phyloP scores from a whole-genome alignment of 306 rosid genomes.

The Elaeagnus macrophylla region DNA sequence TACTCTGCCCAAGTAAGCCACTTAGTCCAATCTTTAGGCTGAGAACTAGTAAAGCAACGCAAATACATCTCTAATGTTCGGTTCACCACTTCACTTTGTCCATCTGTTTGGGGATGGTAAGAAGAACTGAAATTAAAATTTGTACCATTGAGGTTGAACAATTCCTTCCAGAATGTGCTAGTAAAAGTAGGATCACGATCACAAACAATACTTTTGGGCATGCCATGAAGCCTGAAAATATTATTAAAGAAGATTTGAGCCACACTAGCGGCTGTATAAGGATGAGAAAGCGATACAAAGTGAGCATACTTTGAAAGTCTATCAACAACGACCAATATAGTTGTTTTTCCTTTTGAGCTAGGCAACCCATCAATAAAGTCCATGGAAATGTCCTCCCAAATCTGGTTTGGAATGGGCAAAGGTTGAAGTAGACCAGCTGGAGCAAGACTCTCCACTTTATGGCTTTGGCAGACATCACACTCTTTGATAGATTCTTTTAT shows the following conservation, averaged over 20 bases:
- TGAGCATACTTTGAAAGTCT: background rate
- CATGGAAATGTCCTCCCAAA: conserved; percentile 4
- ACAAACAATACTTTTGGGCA: background rate
- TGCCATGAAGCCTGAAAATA: background rate
- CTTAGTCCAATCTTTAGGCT: background rate
- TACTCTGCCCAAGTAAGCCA: background rate
- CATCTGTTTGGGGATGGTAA: background rate
- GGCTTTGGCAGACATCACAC: background rate
- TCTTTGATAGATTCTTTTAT: background rate
- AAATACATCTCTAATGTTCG: background rate
- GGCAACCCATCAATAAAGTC: conserved; percentile 2
- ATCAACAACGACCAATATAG: background rate
- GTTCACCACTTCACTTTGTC: conserved; percentile 1
- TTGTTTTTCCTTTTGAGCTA: background rate
- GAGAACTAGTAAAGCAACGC: background rate
- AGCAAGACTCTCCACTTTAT: background rate
- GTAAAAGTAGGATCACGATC: background rate
- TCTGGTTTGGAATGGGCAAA: background rate
- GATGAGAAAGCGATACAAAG: conserved; percentile 1
- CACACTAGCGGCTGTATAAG: background rate
- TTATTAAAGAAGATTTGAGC: background rate
- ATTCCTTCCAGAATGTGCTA: background rate
- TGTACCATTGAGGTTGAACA: background rate
- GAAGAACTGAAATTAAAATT: background rate
- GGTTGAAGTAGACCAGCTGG: background rate